Percentiles rank a stretch among this genome's conserved stretches.
These are phyloP conservation scores for Botrytis aclada DNA, from an alignment of 2,329 filamentous ascomycete genomes.

Conservation along the genomic window DNA sequence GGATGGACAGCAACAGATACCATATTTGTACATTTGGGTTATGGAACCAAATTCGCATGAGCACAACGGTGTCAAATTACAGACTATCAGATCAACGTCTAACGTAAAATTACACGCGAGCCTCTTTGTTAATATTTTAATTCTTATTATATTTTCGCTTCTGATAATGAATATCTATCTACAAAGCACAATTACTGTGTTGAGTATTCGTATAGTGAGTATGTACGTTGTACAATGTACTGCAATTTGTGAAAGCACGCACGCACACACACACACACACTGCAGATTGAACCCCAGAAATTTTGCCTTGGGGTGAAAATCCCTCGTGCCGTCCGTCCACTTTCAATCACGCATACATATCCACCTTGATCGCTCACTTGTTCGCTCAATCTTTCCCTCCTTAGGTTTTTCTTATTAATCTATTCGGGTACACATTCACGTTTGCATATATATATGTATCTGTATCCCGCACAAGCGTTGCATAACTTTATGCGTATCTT, in stretches of 20 bases:
- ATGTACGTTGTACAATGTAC: not conserved
- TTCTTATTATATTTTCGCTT: not conserved
- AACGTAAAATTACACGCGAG: not conserved
- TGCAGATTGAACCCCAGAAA: not conserved
- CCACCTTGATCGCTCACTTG: not conserved
- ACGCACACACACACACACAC: not conserved
- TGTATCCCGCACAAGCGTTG: not conserved
- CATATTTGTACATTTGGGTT: not conserved
- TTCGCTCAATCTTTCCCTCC: not conserved
- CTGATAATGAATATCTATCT: not conserved
- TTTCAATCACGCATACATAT: not conserved
- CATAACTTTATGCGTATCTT: not conserved
- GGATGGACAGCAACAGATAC: slow-evolving; percentile 3
- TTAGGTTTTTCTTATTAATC: not conserved
- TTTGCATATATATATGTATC: not conserved
- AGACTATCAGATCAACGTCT: not conserved
- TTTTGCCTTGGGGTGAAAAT: not conserved
- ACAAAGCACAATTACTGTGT: not conserved
- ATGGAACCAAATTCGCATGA: not conserved
- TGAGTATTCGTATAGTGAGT: not conserved
- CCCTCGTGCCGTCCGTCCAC: not conserved
- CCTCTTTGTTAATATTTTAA: not conserved
- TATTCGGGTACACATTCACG: not conserved
- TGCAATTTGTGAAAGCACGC: not conserved
- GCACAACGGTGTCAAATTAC: not conserved